Evolutionary conservation across 192 early-diverging fungal genomes (phyloP), one percentile per base, ranked within the genome.

Genomic region (Phycomyces blakesleeanus): DNA sequence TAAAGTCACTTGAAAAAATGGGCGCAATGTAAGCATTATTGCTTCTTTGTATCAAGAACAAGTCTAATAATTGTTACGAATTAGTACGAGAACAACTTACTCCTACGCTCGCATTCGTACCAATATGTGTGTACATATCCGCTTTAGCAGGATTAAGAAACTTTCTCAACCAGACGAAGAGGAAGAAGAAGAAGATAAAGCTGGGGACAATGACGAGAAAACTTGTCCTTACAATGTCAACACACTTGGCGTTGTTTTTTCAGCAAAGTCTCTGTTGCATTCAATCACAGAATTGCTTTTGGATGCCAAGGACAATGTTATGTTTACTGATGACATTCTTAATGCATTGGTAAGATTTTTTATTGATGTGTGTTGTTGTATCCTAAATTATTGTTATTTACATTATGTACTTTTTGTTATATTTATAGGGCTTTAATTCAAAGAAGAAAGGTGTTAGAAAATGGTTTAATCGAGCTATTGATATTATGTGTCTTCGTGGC

Each of bases 381-480:
- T n/a, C n/a, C n/a, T n/a, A n/a, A n/a, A n/a, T n/a, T n/a, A n/a
- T n/a, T n/a, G n/a, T n/a, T n/a, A n/a, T 38, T 16, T 24, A 21
- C 20, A 54, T 56, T 25, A 21, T 44, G 37, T 12, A 10, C 5
- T 21, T 37, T 22, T 47, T 59, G 4, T 25, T 44, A 25, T 44
- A 11, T 12, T 4, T 59, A 11, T 54, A 61, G 59, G 66, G 59
- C 15, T 68, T 68, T 26, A 39, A 68, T 49, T 26, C 22, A 1
- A 29, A 15, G 10, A 29, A 26, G 4, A 7, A 16, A 8, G 6
- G 11, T 38, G 44, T 55, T 5, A 52, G 21, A 37, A 53, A 47
- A n/a, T 68, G 66, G 66, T 68, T 68, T 26, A 49, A 68, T 22
- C 58, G 66, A 25, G 16, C 22, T 0, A 20, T 60, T 54, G 66